A percentile compares a stretch with the other conserved stretches of the same genome.
These are phyloP conservation scores for Coprinopsis sp. DNA, from an alignment of 768 basidiomycete species.

Conservation along the genomic window DNA sequence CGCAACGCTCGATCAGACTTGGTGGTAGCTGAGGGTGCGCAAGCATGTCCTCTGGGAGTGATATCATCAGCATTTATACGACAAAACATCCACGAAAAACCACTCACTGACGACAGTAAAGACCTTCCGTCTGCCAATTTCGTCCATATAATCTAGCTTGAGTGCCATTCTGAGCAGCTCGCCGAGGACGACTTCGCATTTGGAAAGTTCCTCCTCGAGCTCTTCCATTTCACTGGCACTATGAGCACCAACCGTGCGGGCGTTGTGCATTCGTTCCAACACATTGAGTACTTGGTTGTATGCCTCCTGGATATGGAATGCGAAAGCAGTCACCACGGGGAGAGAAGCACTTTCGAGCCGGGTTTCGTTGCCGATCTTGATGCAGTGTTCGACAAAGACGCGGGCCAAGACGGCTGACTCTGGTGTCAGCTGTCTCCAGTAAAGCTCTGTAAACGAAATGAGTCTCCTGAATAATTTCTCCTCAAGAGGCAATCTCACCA, in stretches of 20 bases:
- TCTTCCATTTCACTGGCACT: slow-evolving; percentile 40
- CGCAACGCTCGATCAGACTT: slow-evolving; percentile 67
- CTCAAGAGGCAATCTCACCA: slow-evolving; percentile 39
- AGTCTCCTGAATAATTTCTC: not conserved
- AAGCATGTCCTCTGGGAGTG: slow-evolving; percentile 73
- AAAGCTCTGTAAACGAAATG: slow-evolving; percentile 49
- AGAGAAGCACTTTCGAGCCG: slow-evolving; percentile 64
- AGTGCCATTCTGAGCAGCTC: slow-evolving; percentile 80
- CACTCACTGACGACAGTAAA: slow-evolving; percentile 81
- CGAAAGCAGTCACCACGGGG: slow-evolving; percentile 90
- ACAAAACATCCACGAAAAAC: not conserved
- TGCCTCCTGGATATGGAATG: slow-evolving; percentile 73
- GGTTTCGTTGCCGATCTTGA: slow-evolving; percentile 52
- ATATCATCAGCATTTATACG: not conserved
- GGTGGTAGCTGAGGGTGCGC: slow-evolving; percentile 78
- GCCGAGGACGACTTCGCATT: slow-evolving; percentile 68
- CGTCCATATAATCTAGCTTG: slow-evolving; percentile 88
- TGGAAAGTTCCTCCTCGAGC: slow-evolving; percentile 55
- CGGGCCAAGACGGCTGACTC: slow-evolving; percentile 82
- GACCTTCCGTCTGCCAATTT: slow-evolving; percentile 89
- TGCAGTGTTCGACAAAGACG: slow-evolving; percentile 80
- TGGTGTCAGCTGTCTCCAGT: slow-evolving; percentile 71
- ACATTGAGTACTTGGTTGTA: slow-evolving; percentile 58
- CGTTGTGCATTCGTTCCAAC: slow-evolving; percentile 37
- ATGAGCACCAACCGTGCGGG: slow-evolving; percentile 26